Evolutionary conservation across 2,329 filamentous ascomycete species (phyloP), one percentile per base, ranked within the genome.

Genomic region (Fonsecaea nubica): DNA sequence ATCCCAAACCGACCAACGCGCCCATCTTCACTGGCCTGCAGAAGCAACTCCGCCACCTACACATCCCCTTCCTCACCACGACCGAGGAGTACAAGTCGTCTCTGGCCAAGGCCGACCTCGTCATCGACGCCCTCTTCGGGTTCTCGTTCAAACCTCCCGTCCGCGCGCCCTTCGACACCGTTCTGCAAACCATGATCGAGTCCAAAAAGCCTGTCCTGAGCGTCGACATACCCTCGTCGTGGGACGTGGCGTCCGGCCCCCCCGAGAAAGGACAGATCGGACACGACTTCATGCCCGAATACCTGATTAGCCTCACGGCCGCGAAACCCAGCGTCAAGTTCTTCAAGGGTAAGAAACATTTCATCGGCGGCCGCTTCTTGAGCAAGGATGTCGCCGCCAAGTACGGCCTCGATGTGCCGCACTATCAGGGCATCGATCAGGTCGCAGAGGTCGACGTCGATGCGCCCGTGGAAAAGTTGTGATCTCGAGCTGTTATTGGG

Each of bases 111-210:
- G 85, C 90, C 1, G 90, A 97, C 76, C 91, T 96, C 72, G 81
- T 99, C 61, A 83, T 99, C 65, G 95, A 99, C 78, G 92, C 95
- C 9, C 92, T 99, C 69, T 99, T 99, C 76, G 93, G 92, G 7
- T 99, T 99, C 81, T 95, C 91, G 67, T 99, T 99, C 81, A 90
- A 89, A 1, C 94, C 93, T 6, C 90, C 95, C 71, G 90, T 99
- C 61, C 89, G 95, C n/a, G 92, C 96, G 71, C 95, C 95, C 0
- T 99, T 98, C 75, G 89, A 90, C 0, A 84, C 84, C 0, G 90
- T 97, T 13, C 96, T 99, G 72, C 82, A 86, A 67, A 88, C 90
- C 7, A 83, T 99, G 42, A 87, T 92, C 72, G 84, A 56, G 50
- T 90, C 91, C 4, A 85, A 85, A 32, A 75, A 95, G 7, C 91